Evolutionary conservation across 2,329 filamentous ascomycete genomes (phyloP).

Genomic region (Calonectria hongkongensis): DNA sequence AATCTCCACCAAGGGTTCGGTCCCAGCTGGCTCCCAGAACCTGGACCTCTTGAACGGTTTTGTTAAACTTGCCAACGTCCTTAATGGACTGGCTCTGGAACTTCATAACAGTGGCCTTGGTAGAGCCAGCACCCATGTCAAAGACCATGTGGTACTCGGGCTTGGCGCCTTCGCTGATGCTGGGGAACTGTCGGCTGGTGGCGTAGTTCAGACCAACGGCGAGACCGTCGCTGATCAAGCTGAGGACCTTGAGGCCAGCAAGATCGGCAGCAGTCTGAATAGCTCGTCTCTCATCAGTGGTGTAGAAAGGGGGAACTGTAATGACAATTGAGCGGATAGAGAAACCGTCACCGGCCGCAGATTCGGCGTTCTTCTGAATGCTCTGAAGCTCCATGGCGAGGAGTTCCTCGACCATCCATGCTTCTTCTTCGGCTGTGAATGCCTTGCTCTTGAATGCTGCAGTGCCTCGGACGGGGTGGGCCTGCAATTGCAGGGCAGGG

Average conservation of each 20-base stretch:
- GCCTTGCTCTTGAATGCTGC: conserved; percentile 87
- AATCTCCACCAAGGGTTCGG: conserved; percentile 89
- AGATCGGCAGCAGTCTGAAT: conserved; percentile 89
- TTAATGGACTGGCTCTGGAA: conserved; percentile 94
- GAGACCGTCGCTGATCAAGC: conserved; percentile 90
- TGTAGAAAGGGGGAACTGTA: conserved; percentile 93
- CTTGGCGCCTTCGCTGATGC: conserved; percentile 86
- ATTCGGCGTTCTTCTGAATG: conserved; percentile 91
- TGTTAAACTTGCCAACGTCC: conserved; percentile 94
- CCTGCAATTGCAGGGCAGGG: conserved; percentile 83
- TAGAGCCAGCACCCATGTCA: conserved; percentile 97
- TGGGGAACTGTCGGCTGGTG: conserved; percentile 91
- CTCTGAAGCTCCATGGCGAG: conserved; percentile 97
- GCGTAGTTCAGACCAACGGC: conserved; percentile 97
- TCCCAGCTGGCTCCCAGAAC: conserved; percentile 93
- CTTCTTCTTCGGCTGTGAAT: conserved; percentile 77
- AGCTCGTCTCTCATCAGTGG: conserved; percentile 90
- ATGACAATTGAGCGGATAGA: conserved; percentile 88
- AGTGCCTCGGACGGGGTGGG: conserved; percentile 77
- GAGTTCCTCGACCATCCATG: conserved; percentile 91
- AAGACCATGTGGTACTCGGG: conserved; percentile 95
- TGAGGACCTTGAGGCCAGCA: conserved; percentile 90
- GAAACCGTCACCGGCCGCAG: conserved; percentile 84
- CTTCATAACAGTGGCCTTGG: conserved; percentile 90
- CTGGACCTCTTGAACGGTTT: conserved; percentile 96